A percentile compares a stretch with the other conserved stretches of the same genome.
These are phyloP conservation scores for Penicillium cinerascens DNA, from an alignment of 495 filamentous ascomycete species.

Conservation along the genomic window DNA sequence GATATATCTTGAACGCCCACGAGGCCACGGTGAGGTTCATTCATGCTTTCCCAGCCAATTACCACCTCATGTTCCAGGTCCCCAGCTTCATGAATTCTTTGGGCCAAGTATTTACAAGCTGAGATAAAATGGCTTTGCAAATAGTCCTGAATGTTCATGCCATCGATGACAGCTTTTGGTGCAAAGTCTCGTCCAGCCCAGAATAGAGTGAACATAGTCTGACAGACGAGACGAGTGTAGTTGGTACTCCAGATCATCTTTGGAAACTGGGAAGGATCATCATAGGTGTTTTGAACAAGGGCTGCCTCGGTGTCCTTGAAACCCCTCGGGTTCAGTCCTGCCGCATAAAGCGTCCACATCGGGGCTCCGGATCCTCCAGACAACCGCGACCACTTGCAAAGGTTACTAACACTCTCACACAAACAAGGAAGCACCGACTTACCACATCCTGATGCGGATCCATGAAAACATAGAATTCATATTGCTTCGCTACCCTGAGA, in stretches of 20 bases:
- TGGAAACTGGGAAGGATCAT: slow-evolving; percentile 81
- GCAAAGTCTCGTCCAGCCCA: slow-evolving; percentile 92
- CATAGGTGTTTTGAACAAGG: slow-evolving; percentile 90
- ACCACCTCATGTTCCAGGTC: slow-evolving; percentile 84
- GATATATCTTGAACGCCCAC: slow-evolving; percentile 83
- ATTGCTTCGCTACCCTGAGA: slow-evolving; percentile 76
- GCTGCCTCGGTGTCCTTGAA: slow-evolving; percentile 89
- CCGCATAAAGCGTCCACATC: slow-evolving; percentile 96
- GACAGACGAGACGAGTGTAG: slow-evolving; percentile 81
- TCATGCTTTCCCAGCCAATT: slow-evolving; percentile 93
- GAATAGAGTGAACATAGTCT: slow-evolving; percentile 91
- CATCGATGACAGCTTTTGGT: slow-evolving; percentile 92
- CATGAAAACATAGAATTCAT: slow-evolving; percentile 96
- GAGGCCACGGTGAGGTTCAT: slow-evolving; percentile 89
- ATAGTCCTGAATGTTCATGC: slow-evolving; percentile 94
- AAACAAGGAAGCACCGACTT: slow-evolving; percentile 34
- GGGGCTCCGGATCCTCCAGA: slow-evolving; percentile 93
- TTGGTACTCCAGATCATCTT: slow-evolving; percentile 99
- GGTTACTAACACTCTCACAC: background rate
- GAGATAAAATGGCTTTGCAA: slow-evolving; percentile 82
- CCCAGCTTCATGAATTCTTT: slow-evolving; percentile 83
- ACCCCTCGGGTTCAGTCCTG: slow-evolving; percentile 77
- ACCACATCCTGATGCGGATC: slow-evolving; percentile 96
- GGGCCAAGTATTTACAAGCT: slow-evolving; percentile 76
- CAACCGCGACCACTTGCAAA: slow-evolving; percentile 79